These are phyloP conservation scores for Blastobotrys chiropterorum DNA, from an alignment of 805 yeast species.

Conservation along the genomic window DNA sequence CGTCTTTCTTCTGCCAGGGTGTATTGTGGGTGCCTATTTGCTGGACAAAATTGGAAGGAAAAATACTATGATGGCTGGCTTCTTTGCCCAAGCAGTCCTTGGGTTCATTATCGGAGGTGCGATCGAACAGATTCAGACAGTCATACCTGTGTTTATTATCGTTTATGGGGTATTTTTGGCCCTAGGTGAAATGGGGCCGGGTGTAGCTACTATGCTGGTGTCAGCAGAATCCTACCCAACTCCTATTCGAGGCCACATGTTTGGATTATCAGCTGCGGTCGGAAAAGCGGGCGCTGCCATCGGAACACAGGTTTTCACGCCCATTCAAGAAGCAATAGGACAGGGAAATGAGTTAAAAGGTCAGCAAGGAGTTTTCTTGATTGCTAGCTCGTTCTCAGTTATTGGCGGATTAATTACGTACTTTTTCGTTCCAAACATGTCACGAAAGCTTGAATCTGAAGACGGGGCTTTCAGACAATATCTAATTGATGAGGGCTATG, in stretches of 20 bases:
- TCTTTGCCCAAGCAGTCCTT: slow-evolving; percentile 61
- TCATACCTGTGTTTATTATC: slow-evolving; percentile 64
- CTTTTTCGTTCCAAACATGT: slow-evolving; percentile 9
- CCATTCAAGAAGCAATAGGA: slow-evolving; percentile 38
- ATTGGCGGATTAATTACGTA: slow-evolving; percentile 7
- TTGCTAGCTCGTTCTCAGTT: slow-evolving; percentile 5
- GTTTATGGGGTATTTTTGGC: slow-evolving; percentile 81
- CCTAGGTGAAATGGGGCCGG: slow-evolving; percentile 89
- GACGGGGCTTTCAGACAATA: slow-evolving; percentile 5
- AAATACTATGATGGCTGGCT: slow-evolving; percentile 65
- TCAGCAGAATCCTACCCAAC: slow-evolving; percentile 87
- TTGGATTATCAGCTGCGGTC: slow-evolving; percentile 83
- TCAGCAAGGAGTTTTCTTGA: slow-evolving; percentile 10
- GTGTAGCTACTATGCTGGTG: slow-evolving; percentile 79
- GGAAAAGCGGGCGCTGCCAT: slow-evolving; percentile 91
- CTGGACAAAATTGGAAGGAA: slow-evolving; percentile 66
- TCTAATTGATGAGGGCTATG: slow-evolving; percentile 5
- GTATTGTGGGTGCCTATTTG: slow-evolving; percentile 70
- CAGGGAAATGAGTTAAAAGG: slow-evolving; percentile 5
- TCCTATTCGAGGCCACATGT: slow-evolving; percentile 81
- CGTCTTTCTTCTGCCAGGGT: slow-evolving; percentile 84
- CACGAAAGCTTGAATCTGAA: slow-evolving; percentile 4
- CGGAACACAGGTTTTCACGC: slow-evolving; percentile 83
- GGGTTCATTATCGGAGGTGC: slow-evolving; percentile 39
- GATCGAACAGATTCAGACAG: slow-evolving; percentile 48